Percentiles rank a stretch among this genome's conserved stretches.
Evolutionary conservation across 306 rosid genomes (phyloP).

Genomic region (Carpinus fangiana): DNA sequence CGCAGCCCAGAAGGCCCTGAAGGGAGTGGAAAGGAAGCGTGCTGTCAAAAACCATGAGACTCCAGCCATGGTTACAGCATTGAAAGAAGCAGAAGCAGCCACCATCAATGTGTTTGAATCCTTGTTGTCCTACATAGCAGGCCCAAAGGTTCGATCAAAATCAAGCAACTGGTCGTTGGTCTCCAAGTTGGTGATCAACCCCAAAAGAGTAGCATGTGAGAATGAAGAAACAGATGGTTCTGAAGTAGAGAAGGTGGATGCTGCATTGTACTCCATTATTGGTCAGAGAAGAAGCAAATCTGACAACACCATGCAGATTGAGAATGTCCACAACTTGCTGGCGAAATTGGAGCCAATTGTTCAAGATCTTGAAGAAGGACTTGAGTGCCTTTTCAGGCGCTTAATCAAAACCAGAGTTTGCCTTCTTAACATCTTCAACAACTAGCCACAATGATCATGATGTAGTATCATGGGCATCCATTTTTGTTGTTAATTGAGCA

Average conservation of each 20-base stretch:
- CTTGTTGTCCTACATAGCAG: constrained; percentile 39
- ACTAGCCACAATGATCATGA: not conserved
- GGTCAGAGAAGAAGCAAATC: not conserved
- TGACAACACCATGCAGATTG: not conserved
- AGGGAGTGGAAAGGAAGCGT: constrained; percentile 22
- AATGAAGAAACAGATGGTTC: constrained; percentile 30
- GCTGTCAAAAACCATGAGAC: constrained; percentile 24
- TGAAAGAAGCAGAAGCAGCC: constrained; percentile 41
- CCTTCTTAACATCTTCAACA: constrained; percentile 21
- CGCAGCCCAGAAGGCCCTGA: constrained; percentile 43
- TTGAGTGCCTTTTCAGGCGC: constrained; percentile 18
- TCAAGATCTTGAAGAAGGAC: constrained; percentile 24
- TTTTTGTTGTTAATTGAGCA: not conserved
- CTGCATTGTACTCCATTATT: constrained; percentile 2
- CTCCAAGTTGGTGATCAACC: constrained; percentile 33
- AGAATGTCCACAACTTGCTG: not conserved
- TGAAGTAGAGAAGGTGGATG: constrained; percentile 35
- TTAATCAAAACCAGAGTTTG: constrained; percentile 15
- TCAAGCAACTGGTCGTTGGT: constrained; percentile 42
- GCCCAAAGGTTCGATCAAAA: constrained; percentile 30
- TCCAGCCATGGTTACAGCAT: constrained; percentile 23
- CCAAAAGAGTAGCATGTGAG: constrained; percentile 31
- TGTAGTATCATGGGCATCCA: not conserved
- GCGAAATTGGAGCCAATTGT: constrained; percentile 10
- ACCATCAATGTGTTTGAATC: constrained; percentile 42